phyloP scores from a whole-genome alignment of 208 protist genomes.

The Leptomonas seymouri region DNA sequence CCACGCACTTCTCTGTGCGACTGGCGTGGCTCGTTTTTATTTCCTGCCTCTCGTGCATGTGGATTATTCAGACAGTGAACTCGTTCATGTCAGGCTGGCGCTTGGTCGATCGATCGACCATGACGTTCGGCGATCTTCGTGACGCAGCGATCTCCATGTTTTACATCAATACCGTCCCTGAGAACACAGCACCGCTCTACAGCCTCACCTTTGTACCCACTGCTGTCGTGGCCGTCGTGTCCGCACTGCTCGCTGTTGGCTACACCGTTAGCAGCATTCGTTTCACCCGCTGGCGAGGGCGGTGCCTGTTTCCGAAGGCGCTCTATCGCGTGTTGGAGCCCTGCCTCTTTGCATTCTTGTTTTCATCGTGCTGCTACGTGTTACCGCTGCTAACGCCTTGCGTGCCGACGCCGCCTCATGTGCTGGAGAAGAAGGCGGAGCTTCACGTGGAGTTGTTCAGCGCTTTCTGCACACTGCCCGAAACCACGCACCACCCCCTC shows the following conservation, averaged over 20 bases:
- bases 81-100: constrained; percentile 61
- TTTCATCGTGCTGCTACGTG: constrained; percentile 49
- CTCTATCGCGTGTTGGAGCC: constrained; percentile 65
- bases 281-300: constrained; percentile 61
- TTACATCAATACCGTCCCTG: constrained; percentile 51
- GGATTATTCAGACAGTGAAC: constrained; percentile 70
- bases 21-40: constrained; percentile 90
- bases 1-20: constrained; percentile 73
- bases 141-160: constrained; percentile 61
- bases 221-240: constrained; percentile 56
- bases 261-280: constrained; percentile 78
- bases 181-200: constrained; percentile 54
- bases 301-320: constrained; percentile 41
- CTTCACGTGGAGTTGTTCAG: constrained; percentile 61
- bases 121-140: constrained; percentile 35
- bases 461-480: constrained; percentile 46
- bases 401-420: constrained; percentile 41
- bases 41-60: constrained; percentile 79
- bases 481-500: constrained; percentile 63
- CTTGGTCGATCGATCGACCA: constrained; percentile 12
- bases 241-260: constrained; percentile 59
- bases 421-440: constrained; percentile 36
- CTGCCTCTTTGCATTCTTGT: constrained; percentile 48
- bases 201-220: constrained; percentile 67
- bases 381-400: constrained; percentile 58